phyloP scores from a whole-genome alignment of 768 basidiomycete species.

The Tulasnella sp. region DNA sequence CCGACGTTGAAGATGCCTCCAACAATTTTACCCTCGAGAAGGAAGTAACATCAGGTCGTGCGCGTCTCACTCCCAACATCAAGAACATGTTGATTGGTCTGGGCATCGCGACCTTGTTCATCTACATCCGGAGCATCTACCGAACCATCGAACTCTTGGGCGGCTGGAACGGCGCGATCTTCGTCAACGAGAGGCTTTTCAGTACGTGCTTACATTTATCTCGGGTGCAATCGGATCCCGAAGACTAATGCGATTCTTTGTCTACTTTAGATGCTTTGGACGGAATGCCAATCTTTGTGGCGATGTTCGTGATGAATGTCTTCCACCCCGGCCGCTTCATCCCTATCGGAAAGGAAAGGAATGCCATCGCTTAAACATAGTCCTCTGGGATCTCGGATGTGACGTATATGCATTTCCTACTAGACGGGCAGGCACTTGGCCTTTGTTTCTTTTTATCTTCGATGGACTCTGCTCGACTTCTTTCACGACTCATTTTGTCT shows the following conservation, averaged over 20 bases:
- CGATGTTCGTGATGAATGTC: conserved; percentile 41
- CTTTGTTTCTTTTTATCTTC: background rate
- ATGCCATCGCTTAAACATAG: background rate
- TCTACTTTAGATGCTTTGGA: conserved; percentile 41
- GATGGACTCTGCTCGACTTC: background rate
- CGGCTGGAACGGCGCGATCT: conserved; percentile 24
- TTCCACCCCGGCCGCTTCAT: conserved; percentile 41
- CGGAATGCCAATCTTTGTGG: conserved; percentile 42
- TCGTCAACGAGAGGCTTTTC: conserved; percentile 43
- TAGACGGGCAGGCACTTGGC: no score
- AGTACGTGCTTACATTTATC: conserved; percentile 31
- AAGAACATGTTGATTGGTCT: conserved; percentile 27
- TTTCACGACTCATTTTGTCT: no score
- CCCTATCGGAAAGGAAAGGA: background rate
- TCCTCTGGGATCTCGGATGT: background rate
- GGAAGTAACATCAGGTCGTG: background rate
- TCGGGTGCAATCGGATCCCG: background rate
- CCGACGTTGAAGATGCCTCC: conserved; percentile 40
- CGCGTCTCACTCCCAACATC: conserved; percentile 15
- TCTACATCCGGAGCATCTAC: conserved; percentile 40
- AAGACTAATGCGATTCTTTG: background rate
- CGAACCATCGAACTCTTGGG: conserved; percentile 20
- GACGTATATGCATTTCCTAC: background rate
- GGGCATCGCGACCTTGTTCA: conserved; percentile 31
- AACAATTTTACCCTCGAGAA: background rate